Conservation (phyloP, 495 filamentous ascomycete genomes). For the Aspergillus sparsus region DNA sequence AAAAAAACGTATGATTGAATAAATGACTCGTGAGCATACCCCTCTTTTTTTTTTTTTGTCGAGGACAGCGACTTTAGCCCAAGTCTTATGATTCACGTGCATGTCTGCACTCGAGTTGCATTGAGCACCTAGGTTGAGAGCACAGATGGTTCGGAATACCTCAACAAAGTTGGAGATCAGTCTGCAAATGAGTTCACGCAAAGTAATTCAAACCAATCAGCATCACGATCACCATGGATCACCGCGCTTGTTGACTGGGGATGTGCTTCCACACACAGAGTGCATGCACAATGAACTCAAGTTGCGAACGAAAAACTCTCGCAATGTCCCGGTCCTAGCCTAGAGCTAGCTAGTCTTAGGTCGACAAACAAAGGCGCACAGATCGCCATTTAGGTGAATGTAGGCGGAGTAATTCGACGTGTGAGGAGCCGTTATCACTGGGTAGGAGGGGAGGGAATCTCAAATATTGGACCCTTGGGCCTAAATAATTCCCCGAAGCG, state of each 20-base stretch:
- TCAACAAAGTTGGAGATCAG: background rate
- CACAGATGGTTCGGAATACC: background rate
- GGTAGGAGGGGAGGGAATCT: conserved; percentile 26
- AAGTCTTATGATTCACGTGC: conserved; percentile 14
- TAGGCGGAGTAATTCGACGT: conserved; percentile 29
- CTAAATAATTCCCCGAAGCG: conserved; percentile 16
- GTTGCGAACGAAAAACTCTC: background rate
- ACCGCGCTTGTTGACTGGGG: conserved; percentile 4
- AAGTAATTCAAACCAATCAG: conserved; percentile 16
- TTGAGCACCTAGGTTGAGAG: background rate
- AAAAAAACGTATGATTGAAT: background rate
- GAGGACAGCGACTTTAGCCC: background rate
- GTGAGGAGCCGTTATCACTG: conserved; percentile 30
- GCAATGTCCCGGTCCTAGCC: conserved; percentile 4
- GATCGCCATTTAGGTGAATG: conserved; percentile 29
- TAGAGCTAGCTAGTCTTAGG: conserved; percentile 17
- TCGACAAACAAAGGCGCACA: conserved; percentile 20
- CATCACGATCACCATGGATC: conserved; percentile 14
- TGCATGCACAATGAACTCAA: background rate
- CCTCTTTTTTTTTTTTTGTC: background rate
- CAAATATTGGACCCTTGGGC: conserved; percentile 36
- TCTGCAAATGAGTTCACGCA: conserved; percentile 8
- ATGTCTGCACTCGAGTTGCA: conserved; percentile 8
- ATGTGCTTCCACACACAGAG: conserved; percentile 19
- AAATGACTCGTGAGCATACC: background rate